Base-by-base conservation (phyloP, 176 grass and related monocot genomes). In the Aegilops bicornis region DNA sequence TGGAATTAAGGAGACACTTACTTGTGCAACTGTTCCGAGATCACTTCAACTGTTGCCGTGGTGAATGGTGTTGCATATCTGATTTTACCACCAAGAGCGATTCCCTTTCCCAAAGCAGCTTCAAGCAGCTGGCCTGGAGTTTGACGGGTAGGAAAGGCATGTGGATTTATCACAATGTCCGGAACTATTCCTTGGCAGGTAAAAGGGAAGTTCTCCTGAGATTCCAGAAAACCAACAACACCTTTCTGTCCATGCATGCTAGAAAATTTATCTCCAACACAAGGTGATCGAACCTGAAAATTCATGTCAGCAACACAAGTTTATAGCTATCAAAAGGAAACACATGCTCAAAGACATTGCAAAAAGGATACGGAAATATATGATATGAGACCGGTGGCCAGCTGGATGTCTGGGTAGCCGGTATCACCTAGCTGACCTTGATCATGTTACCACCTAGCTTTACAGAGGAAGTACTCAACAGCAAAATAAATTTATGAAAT, bases 161-260 rank as follows among this genome's bases (percentile, higher is more conserved):
- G 96, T 40, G 96, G 96, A 86, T 98, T 98, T 86, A 98, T 98
- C 68, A 96, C 96, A 56, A 98, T 88, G 82, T 98, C 96, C 0
- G 93, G 96, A 82, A 98, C 96, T 84, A 98, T 98, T 60, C 96
- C 92, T 89, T 98, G 75, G 69, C 48, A 48, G 20, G 93, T 94
- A 86, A 98, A 94, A 61, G 96, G 91, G 40, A 98, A 98, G 62
- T 96, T 98, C 75, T 98, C 96, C 79, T 98, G 96, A 72, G 92
- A 91, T 86, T 98, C 92, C 60, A 98, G 82, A 81, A 96, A 94
- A 69, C 96, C 96, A 85, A 96, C 87, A 43, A 96, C 96, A 80
- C 96, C 96, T 67, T 98, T 98, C 83, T 98, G 93, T 40, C 96
- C 94, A 80, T 98, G 96, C 93, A 98, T 98, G 66, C 92, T 96